Base-by-base conservation (phyloP, 768 basidiomycete species). In the Agrocybe pediades region DNA sequence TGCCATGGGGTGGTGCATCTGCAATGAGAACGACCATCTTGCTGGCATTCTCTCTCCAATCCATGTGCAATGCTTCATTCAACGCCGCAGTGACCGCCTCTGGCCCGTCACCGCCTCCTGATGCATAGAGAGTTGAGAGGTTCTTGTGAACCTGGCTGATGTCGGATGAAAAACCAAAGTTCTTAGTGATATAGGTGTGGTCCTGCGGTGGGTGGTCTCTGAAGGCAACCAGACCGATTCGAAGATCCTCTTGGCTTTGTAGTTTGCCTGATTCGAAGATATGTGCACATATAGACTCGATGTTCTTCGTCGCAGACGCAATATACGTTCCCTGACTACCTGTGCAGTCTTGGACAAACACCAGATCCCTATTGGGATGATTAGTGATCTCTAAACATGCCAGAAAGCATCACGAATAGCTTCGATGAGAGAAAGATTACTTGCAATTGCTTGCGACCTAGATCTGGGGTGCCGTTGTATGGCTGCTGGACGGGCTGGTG, bases 151-250 rank as follows among this genome's bases (percentile, higher is more conserved):
- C 90, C 65, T 90, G 82, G 62, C 82, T 78, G 60, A 96, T 95
- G 66, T 96, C 90, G 9, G 92, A 92, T 20, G 95, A 90, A 73
- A 98, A 98, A 2, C 91, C 92, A 78, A 95, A 93, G 68, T 90
- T 95, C 77, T 90, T 93, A 64, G 87, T 88, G 57, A 98, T 76
- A 68, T 95, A 98, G 51, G 94, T 95, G 64, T 92, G 92, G 67
- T 98, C 95, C 74, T 98, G 95, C 15, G 95, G 95, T 21, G 95
- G 95, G 66, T 98, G 93, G 74, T 98, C 95, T 56, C 96, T 85
- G 74, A 95, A 98, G 39, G 94, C 95, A 59, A 98, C 79, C 46
- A 98, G 81, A 54, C 95, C 97, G 36, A 98, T 86, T 57, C 93
- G 85, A 19, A 96, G 82, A 69, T 97, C 95, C 64, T 96, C 94